A percentile compares a stretch with the other conserved stretches of the same genome.
Evolutionary conservation across 805 yeast genomes (phyloP).

Genomic region (Sugiyamaella smithiae): DNA sequence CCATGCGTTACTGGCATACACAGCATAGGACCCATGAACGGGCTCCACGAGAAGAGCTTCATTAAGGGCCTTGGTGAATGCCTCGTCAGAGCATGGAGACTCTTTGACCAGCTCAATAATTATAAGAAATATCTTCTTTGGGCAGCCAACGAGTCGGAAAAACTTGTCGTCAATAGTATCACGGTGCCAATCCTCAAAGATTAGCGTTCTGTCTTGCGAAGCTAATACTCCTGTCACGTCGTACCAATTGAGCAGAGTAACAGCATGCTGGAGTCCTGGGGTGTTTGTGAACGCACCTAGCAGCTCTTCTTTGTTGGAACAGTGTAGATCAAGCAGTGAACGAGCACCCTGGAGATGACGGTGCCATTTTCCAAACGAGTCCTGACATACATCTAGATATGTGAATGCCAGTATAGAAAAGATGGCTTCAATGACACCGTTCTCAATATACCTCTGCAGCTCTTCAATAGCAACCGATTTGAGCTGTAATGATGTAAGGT

Average conservation of each 20-base stretch:
- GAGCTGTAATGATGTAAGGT: conserved; percentile 15
- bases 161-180: conserved; percentile 19
- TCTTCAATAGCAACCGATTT: conserved; percentile 20
- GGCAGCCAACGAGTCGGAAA: conserved; percentile 20
- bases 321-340: conserved; percentile 21
- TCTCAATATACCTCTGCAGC: conserved; percentile 18
- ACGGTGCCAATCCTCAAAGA: conserved; percentile 25
- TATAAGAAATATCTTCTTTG: conserved; percentile 16
- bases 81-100: conserved; percentile 4
- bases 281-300: conserved; percentile 7
- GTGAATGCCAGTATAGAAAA: conserved; percentile 23
- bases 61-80: conserved; percentile 9
- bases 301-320: conserved; percentile 12
- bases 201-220: conserved; percentile 14
- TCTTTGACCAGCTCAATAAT: conserved; percentile 11
- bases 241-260: conserved; percentile 22
- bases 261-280: conserved; percentile 24
- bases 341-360: conserved; percentile 21
- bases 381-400: conserved; percentile 22
- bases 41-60: conserved; percentile 9
- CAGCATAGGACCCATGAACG: conserved; percentile 7
- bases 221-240: conserved; percentile 21
- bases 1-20: conserved; percentile 18
- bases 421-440: conserved; percentile 21
- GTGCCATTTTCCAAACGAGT: conserved; percentile 22